Conservation (phyloP, 208 protist genomes). For the Blastocrithidia nonstop region DNA sequence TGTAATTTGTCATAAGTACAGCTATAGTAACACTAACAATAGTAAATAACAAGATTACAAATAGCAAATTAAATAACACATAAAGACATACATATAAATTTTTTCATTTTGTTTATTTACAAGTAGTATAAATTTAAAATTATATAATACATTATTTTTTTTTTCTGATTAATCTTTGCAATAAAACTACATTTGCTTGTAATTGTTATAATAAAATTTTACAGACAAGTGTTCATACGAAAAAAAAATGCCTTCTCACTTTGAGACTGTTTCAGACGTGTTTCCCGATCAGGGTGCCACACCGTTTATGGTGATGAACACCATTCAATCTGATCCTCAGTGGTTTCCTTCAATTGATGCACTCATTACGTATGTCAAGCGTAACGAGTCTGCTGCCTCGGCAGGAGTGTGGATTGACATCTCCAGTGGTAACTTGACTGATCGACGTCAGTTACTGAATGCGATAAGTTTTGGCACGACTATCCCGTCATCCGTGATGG, state of each 20-base stretch:
- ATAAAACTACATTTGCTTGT: too few species aligned
- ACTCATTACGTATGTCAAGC: constrained; percentile 12
- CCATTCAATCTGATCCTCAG: neutral
- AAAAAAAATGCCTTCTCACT: neutral
- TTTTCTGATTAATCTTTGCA: too few species aligned
- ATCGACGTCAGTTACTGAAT: constrained; percentile 13
- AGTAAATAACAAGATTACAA: too few species aligned
- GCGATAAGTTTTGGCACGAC: constrained; percentile 14
- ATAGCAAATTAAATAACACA: too few species aligned
- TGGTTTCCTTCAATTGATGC: constrained; percentile 7
- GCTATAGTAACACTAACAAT: too few species aligned
- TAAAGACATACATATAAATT: too few species aligned
- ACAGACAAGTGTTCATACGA: neutral
- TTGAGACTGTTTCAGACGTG: neutral
- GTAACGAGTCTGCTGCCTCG: too few species aligned
- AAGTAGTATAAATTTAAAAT: too few species aligned
- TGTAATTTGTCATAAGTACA: too few species aligned
- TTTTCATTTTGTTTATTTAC: too few species aligned
- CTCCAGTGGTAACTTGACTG: constrained; percentile 12
- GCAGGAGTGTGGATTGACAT: constrained; percentile 43
- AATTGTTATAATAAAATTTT: too few species aligned
- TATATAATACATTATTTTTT: too few species aligned
- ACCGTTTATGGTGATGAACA: neutral
- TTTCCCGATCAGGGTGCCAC: neutral
- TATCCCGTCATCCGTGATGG: constrained; percentile 21